phyloP scores from a whole-genome alignment of 202 grass and related monocot species.

The Musa balbisiana region DNA sequence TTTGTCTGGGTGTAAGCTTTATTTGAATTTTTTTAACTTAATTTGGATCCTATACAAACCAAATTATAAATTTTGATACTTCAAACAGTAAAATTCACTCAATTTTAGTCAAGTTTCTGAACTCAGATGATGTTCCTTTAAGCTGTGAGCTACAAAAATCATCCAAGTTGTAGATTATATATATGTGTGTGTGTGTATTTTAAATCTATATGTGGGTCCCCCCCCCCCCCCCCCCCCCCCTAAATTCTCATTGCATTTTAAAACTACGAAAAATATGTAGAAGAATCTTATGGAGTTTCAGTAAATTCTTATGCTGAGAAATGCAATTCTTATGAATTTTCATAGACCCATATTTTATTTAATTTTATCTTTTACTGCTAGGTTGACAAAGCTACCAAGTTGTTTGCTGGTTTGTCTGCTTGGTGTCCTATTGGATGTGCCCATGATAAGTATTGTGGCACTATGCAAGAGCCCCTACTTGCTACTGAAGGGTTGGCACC shows the following conservation, averaged over 20 bases:
- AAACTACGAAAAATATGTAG: too few relatives aligned
- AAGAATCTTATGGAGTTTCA: neutral
- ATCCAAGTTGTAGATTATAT: too few relatives aligned
- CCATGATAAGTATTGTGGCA: conserved; percentile 63
- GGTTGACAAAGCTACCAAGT: conserved; percentile 51
- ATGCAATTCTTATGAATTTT: neutral
- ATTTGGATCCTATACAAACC: neutral
- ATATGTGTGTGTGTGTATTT: neutral
- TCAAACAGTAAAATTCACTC: neutral
- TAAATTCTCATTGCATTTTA: neutral
- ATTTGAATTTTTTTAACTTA: neutral
- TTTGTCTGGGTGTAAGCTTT: neutral
- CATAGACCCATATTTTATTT: neutral
- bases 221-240: too few relatives aligned
- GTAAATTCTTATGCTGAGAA: neutral
- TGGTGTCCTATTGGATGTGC: conserved; percentile 53
- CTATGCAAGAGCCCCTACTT: conserved; percentile 81
- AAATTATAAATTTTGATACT: neutral
- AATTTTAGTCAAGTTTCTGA: neutral
- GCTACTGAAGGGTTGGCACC: conserved; percentile 85
- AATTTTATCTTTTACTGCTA: conserved; percentile 17
- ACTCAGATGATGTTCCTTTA: neutral
- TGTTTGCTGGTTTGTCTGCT: conserved; percentile 39
- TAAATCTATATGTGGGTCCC: neutral
- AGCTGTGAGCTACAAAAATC: too few relatives aligned